Conservation (phyloP, 805 yeast species). For the Saccharomyces kudriavzevii region DNA sequence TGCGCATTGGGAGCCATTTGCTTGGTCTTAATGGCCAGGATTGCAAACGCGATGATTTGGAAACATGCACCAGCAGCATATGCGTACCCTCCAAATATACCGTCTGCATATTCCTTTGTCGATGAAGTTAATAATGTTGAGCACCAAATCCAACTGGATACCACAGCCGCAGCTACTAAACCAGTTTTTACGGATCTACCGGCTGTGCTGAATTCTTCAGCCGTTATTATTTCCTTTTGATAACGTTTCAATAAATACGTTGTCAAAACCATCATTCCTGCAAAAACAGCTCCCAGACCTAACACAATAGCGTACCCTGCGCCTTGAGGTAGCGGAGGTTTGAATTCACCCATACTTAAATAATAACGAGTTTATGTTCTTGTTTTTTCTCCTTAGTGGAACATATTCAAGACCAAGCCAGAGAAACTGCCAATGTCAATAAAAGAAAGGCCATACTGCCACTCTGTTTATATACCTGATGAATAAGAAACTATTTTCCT, state of each 20-base stretch:
- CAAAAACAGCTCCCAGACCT: slow-evolving; percentile 78
- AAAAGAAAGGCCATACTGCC: neutral
- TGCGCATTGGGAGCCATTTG: slow-evolving; percentile 87
- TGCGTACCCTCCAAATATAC: slow-evolving; percentile 72
- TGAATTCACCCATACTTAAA: slow-evolving; percentile 16
- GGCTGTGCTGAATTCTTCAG: slow-evolving; percentile 91
- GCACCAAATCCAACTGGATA: slow-evolving; percentile 93
- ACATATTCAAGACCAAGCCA: neutral
- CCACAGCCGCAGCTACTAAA: slow-evolving; percentile 81
- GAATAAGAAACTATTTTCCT: neutral
- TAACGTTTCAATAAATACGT: slow-evolving; percentile 67
- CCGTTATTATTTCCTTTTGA: slow-evolving; percentile 78
- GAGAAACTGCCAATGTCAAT: neutral
- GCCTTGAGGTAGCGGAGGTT: slow-evolving; percentile 51
- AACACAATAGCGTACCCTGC: slow-evolving; percentile 84
- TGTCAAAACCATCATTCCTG: slow-evolving; percentile 68
- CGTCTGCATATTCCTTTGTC: slow-evolving; percentile 69
- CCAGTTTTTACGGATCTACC: slow-evolving; percentile 84
- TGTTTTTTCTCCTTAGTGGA: neutral
- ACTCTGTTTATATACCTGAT: neutral
- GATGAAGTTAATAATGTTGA: slow-evolving; percentile 69
- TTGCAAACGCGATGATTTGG: slow-evolving; percentile 79
- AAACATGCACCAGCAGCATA: slow-evolving; percentile 91
- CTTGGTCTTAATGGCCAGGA: slow-evolving; percentile 81
- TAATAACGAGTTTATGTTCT: neutral